Base-by-base conservation (phyloP, 176 grass and related monocot genomes). In the Rhynchospora breviuscula region DNA sequence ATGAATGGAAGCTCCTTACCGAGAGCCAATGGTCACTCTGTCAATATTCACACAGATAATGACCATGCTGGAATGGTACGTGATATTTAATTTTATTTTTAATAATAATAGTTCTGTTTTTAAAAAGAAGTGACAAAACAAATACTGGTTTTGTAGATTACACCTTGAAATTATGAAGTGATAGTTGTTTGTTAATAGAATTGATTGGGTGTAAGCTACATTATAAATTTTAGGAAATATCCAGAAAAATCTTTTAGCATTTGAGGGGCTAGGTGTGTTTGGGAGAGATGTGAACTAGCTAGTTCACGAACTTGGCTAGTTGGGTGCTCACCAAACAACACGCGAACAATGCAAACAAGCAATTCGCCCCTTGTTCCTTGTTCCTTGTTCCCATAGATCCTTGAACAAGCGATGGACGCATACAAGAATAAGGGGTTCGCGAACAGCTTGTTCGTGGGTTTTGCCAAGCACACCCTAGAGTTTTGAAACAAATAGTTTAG, bases 11-110 rank as follows among this genome's bases (percentile, higher is more conserved):
- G 81, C 81, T 91, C 85, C 23, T 65, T 85, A 25, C 77, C 76
- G 48, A 92, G 88, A 86, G 15, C 53, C 63, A 89, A 90, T 57
- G 85, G 87, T 43, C 60, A 33, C 78, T 83, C 64, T 66, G 89
- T 87, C 64, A 85, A 86, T 44, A 85, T 90, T 78, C 22, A 63
- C 26, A 73, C 82, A 59, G 89, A 93, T 40, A 86, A 19, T 82
- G 89, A 94, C 83, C 86, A 90, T 84, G 74, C 84, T 90, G 96
- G 91, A 86, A 95, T 65, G 93, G 96, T 98, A 91, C 0, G 45
- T 82, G 84, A 90, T 43, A 72, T 22, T 7, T 10, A 83, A 21
- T 68, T 87, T 44, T 81, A n/a, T n/a, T 56, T 66, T 65, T 29
- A 44, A 82, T 10, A 13, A 80, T 51, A 68, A 58, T 45, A 81